These are phyloP conservation scores for Eucalyptus grandis DNA, from an alignment of 345 rosid species.

Conservation along the genomic window DNA sequence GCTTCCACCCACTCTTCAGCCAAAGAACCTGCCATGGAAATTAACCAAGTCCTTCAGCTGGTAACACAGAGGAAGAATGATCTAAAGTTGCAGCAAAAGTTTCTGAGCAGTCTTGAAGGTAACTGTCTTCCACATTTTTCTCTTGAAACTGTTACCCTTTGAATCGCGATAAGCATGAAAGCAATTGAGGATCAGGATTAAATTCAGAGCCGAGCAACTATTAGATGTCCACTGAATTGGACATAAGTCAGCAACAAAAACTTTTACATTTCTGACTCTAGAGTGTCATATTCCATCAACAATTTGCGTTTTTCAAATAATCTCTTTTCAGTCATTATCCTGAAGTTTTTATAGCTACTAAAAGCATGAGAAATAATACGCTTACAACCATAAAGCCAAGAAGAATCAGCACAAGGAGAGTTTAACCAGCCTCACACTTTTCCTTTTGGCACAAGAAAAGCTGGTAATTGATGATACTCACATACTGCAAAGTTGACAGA, in stretches of 20 bases:
- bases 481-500: constrained; percentile 81
- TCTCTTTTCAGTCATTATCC: neutral
- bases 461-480: constrained; percentile 18
- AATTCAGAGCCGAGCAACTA: neutral
- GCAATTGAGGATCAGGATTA: neutral
- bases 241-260: neutral
- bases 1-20: constrained; percentile 84
- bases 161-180: neutral
- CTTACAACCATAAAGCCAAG: neutral
- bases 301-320: neutral
- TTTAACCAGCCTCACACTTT: neutral
- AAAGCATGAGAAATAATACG: neutral
- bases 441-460: neutral
- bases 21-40: constrained; percentile 53
- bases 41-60: neutral
- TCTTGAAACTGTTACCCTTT: neutral
- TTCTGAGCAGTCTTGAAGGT: neutral
- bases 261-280: neutral
- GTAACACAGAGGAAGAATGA: neutral
- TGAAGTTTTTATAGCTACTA: neutral
- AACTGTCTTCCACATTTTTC: neutral
- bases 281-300: neutral
- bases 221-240: neutral
- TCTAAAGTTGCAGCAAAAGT: neutral
- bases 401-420: neutral